Conservation (phyloP, 139 green algal genomes). For the Chlamydomonas sphaeroides region DNA sequence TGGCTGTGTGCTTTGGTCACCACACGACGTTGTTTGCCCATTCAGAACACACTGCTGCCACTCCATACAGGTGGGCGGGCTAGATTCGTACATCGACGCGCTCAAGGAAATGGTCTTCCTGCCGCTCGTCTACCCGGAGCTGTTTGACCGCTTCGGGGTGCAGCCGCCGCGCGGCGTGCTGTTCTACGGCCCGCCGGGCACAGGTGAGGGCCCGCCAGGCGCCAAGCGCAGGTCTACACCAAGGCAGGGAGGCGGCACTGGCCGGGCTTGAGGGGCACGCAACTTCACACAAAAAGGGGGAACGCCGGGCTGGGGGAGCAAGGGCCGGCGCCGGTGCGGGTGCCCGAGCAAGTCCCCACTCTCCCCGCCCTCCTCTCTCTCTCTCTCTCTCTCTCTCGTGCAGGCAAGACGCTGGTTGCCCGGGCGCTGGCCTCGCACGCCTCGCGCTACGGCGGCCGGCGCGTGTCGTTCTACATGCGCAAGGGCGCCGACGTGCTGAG, state of each 20-base stretch:
- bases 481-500: slow-evolving; percentile 94
- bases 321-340: no score
- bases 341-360: no score
- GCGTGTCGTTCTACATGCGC: slow-evolving; percentile 96
- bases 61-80: slow-evolving; percentile 87
- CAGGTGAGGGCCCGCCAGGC: slow-evolving; percentile 56
- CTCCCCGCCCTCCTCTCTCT: no score
- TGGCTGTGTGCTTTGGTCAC: no score
- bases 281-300: no score
- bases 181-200: slow-evolving; percentile 94
- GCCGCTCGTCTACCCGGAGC: slow-evolving; percentile 93
- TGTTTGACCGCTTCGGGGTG: slow-evolving; percentile 91
- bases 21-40: no score
- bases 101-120: slow-evolving; percentile 99
- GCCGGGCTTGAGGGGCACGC: no score
- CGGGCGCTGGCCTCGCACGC: slow-evolving; percentile 89
- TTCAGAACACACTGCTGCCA: no score
- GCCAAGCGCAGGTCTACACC: no score
- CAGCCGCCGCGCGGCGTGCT: slow-evolving; percentile 89
- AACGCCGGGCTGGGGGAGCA: no score
- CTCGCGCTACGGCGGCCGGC: slow-evolving; percentile 42
- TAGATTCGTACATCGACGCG: slow-evolving; percentile 86
- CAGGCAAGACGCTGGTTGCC: slow-evolving; percentile 94
- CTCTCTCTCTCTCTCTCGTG: no score
- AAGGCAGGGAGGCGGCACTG: no score